Conservation (phyloP, 1,284 basidiomycete species). For the Tylopilus orsonianus region DNA sequence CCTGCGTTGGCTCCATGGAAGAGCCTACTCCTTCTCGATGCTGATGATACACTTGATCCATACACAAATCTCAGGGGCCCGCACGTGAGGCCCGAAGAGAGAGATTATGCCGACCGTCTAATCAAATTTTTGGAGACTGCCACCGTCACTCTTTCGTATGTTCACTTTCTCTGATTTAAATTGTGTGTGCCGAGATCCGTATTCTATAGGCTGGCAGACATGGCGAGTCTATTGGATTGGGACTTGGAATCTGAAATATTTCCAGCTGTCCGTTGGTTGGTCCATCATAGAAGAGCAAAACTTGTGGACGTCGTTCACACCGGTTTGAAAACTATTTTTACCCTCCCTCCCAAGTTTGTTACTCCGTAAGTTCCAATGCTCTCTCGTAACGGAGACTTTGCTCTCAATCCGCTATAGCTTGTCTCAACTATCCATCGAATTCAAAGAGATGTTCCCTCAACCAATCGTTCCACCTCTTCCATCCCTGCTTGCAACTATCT, state of each 20-base stretch:
- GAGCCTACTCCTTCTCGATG: constrained; percentile 77
- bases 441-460: constrained; percentile 65
- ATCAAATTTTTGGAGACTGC: constrained; percentile 68
- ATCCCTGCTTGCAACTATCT: constrained; percentile 70
- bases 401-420: constrained; percentile 43
- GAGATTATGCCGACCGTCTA: constrained; percentile 65
- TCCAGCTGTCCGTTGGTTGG: constrained; percentile 86
- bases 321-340: constrained; percentile 84
- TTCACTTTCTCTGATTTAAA: constrained; percentile 12
- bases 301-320: constrained; percentile 83
- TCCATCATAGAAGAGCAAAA: constrained; percentile 87
- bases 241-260: constrained; percentile 85
- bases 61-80: constrained; percentile 60
- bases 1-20: constrained; percentile 90
- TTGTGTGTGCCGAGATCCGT: constrained; percentile 3
- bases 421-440: constrained; percentile 60
- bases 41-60: constrained; percentile 59
- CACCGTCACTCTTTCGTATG: constrained; percentile 64
- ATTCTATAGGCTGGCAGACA: constrained; percentile 70
- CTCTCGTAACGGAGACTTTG: neutral
- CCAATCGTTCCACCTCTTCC: constrained; percentile 70
- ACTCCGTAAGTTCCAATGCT: constrained; percentile 53
- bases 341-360: constrained; percentile 66
- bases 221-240: constrained; percentile 83
- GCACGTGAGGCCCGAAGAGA: constrained; percentile 63